phyloP scores from a whole-genome alignment of 2,329 filamentous ascomycete species.

The Phoma herbarum region DNA sequence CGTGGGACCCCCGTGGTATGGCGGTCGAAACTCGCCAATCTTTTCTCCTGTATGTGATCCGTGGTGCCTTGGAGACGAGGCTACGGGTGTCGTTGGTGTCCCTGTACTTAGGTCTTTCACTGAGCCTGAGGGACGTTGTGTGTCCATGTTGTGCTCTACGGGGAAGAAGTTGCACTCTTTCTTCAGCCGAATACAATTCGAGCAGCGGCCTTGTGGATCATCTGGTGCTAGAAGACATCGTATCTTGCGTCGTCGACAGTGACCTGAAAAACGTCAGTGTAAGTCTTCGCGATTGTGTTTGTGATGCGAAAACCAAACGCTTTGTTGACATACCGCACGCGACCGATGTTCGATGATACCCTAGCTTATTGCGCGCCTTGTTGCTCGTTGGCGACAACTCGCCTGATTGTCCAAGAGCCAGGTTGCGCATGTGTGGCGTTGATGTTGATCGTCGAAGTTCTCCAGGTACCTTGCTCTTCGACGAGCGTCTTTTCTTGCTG shows the following conservation, averaged over 20 bases:
- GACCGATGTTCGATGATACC: slow-evolving; percentile 93
- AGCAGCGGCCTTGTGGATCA: slow-evolving; percentile 79
- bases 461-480: slow-evolving; percentile 52
- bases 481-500: slow-evolving; percentile 49
- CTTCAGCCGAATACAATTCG: slow-evolving; percentile 92
- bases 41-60: slow-evolving; percentile 38
- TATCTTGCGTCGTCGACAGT: slow-evolving; percentile 93
- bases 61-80: slow-evolving; percentile 58
- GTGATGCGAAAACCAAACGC: not conserved
- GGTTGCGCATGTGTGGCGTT: slow-evolving; percentile 58
- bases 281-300: slow-evolving; percentile 21
- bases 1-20: slow-evolving; percentile 31
- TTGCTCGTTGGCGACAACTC: slow-evolving; percentile 63
- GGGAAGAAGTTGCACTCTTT: slow-evolving; percentile 94
- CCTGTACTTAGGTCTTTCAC: slow-evolving; percentile 57
- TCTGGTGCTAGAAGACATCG: slow-evolving; percentile 81
- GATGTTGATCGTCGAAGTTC: slow-evolving; percentile 56
- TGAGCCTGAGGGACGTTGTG: slow-evolving; percentile 56
- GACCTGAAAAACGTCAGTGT: slow-evolving; percentile 64
- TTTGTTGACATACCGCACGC: slow-evolving; percentile 81
- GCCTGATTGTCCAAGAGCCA: slow-evolving; percentile 49
- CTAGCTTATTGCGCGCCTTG: slow-evolving; percentile 87
- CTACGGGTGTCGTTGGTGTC: slow-evolving; percentile 56
- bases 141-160: slow-evolving; percentile 75
- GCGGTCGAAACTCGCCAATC: slow-evolving; percentile 44